Evolutionary conservation across 345 rosid genomes (phyloP).

Genomic region (Angophora floribunda): DNA sequence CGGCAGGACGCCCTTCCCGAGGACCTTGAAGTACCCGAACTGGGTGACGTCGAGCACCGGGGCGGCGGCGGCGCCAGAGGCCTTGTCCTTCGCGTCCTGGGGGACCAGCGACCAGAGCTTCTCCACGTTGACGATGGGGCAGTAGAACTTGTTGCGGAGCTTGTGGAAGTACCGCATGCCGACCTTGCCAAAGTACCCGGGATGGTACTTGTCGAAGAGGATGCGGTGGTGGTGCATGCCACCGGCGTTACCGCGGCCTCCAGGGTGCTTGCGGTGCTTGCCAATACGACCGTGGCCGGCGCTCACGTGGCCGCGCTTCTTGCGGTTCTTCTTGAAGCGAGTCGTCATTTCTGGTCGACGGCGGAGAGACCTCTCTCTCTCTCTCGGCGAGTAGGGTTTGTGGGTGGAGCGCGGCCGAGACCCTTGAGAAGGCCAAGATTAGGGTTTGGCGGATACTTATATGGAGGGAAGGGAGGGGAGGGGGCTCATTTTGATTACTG

Average conservation of each 20-base stretch:
- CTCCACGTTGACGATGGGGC: conserved; percentile 38
- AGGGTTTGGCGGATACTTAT: conserved; percentile 11
- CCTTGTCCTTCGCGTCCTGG: conserved; percentile 25
- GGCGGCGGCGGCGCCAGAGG: conserved; percentile 17
- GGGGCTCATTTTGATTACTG: not conserved
- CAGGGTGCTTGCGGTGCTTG: conserved; percentile 41
- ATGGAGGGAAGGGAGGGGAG: not conserved
- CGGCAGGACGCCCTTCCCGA: conserved; percentile 31
- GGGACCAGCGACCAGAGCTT: conserved; percentile 35
- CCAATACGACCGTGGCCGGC: conserved; percentile 44
- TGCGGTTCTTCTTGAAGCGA: conserved; percentile 40
- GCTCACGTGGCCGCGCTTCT: conserved; percentile 42
- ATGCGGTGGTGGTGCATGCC: conserved; percentile 45
- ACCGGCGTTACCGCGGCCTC: conserved; percentile 43
- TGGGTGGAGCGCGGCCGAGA: not conserved
- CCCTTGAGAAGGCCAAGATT: not conserved
- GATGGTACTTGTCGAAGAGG: conserved; percentile 44
- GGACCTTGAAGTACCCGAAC: conserved; percentile 29
- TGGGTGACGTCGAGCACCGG: conserved; percentile 30
- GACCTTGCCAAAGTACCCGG: conserved; percentile 39
- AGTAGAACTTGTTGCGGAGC: conserved; percentile 32
- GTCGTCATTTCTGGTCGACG: conserved; percentile 14
- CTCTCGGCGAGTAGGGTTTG: not conserved
- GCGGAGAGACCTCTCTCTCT: not conserved
- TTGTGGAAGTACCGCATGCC: conserved; percentile 50